Percentiles rank a stretch among this genome's conserved stretches.
These are phyloP conservation scores for Xanthoparmelia taractica DNA, from an alignment of 495 filamentous ascomycete genomes.

Conservation along the genomic window DNA sequence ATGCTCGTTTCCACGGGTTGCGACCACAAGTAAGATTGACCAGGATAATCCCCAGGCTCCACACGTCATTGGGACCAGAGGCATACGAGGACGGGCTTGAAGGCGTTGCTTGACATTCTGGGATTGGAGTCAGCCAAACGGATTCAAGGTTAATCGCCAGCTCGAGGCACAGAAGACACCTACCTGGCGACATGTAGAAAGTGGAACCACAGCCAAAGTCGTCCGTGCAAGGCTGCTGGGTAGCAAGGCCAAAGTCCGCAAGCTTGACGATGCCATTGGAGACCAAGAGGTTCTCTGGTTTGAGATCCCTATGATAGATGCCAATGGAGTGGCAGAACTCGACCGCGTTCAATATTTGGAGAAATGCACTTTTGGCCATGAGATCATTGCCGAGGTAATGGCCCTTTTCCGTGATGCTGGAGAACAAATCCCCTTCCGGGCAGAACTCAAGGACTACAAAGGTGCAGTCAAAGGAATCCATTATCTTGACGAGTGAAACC, in stretches of 20 bases:
- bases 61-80: slow-evolving; percentile 92
- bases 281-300: slow-evolving; percentile 97
- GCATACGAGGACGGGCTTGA: slow-evolving; percentile 74
- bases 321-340: slow-evolving; percentile 86
- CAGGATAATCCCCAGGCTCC: slow-evolving; percentile 94
- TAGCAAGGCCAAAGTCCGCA: slow-evolving; percentile 95
- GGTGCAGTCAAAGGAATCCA: slow-evolving; percentile 87
- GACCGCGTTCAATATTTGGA: slow-evolving; percentile 97
- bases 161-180: slow-evolving; percentile 20
- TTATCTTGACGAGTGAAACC: slow-evolving; percentile 87
- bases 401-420: slow-evolving; percentile 90
- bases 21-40: slow-evolving; percentile 97
- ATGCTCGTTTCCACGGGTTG: slow-evolving; percentile 97
- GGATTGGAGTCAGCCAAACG: slow-evolving; percentile 19
- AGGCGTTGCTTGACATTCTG: slow-evolving; percentile 89
- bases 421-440: slow-evolving; percentile 93
- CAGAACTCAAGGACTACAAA: slow-evolving; percentile 97
- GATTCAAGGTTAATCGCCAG: neutral
- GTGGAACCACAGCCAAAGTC: slow-evolving; percentile 98
- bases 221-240: slow-evolving; percentile 69
- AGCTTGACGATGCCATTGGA: slow-evolving; percentile 85
- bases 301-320: slow-evolving; percentile 96
- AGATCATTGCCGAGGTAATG: slow-evolving; percentile 89
- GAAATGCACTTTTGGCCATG: slow-evolving; percentile 78
- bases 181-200: slow-evolving; percentile 99